Conservation (phyloP, 1,284 basidiomycete genomes). For the Vanrija sp. region DNA sequence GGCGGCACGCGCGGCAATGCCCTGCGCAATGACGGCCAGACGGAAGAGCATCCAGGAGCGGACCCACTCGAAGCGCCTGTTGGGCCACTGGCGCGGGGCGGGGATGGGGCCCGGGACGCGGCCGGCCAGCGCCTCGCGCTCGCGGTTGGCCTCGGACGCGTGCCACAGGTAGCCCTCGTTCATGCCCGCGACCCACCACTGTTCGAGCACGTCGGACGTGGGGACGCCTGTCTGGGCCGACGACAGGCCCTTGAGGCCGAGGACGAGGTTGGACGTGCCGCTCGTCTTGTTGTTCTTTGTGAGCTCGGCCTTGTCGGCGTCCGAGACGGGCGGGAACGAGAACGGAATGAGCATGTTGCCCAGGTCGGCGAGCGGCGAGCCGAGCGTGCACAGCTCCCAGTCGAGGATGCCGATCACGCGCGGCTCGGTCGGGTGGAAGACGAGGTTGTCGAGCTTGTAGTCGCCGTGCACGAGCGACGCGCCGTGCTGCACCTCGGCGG, state of each 20-base stretch:
- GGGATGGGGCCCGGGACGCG: neutral
- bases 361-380: slow-evolving; percentile 84
- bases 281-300: slow-evolving; percentile 2
- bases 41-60: slow-evolving; percentile 48
- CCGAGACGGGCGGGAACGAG: slow-evolving; percentile 58
- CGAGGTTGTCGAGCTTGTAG: slow-evolving; percentile 88
- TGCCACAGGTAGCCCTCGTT: slow-evolving; percentile 33
- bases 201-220: slow-evolving; percentile 66
- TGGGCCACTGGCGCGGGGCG: slow-evolving; percentile 34
- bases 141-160: slow-evolving; percentile 2
- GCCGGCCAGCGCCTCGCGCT: neutral
- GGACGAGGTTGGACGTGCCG: slow-evolving; percentile 19
- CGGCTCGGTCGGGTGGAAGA: slow-evolving; percentile 90
- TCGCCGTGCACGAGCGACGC: slow-evolving; percentile 79
- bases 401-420: slow-evolving; percentile 90
- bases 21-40: slow-evolving; percentile 84
- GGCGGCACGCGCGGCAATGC: slow-evolving; percentile 84
- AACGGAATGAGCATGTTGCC: slow-evolving; percentile 73
- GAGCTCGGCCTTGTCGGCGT: slow-evolving; percentile 27
- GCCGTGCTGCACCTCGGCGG: slow-evolving; percentile 63
- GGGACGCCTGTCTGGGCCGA: slow-evolving; percentile 59
- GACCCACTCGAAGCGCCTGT: slow-evolving; percentile 41
- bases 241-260: slow-evolving; percentile 63
- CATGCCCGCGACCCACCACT: slow-evolving; percentile 47
- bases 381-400: slow-evolving; percentile 93